Evolutionary conservation across 768 basidiomycete species (phyloP), one percentile per base, ranked within the genome.

Genomic region (Xanthoconium stramineum): DNA sequence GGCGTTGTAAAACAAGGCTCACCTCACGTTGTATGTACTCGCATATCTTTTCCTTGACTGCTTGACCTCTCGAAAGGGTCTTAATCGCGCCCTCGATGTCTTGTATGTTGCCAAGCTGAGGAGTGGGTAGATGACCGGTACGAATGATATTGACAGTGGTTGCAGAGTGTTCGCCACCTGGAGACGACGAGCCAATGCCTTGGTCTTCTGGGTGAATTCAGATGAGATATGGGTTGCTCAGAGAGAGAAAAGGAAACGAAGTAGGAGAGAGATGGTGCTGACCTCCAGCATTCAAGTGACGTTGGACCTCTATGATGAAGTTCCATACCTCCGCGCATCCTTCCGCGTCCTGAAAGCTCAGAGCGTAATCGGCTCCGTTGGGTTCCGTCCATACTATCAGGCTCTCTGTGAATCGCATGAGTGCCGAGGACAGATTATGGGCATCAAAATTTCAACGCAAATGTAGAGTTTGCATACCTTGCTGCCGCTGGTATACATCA

Each of bases 351-450:
- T 98, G 96, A 64, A 99, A 99, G 64, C 94, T 96, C 51, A 99
- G 78, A 3, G 96, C 96, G 68, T 97, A 95, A 72, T 99, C 97
- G 37, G 89, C 85, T 30, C 92, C 91, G 60, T 91, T 88, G 2
- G 92, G 90, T 69, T 98, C 96, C 5, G 96, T 98, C 97, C 97
- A 99, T 19, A 98, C 96, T 63, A 99, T 98, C 47, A 99, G 81
- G 13, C 97, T 99, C 67, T 98, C 96, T 95, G 73, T 32, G 49
- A 53, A 62, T 53, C 39, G 52, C 30, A 57, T 59, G 59, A 66
- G 62, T 54, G 33, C 29, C 37, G 12, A 52, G 52, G 42, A 50
- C 32, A 58, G 50, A 65, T 39, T 37, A 57, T 33, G 8, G 38
- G 47, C 35, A 17, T 28, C 55, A 38, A 40, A 46, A 58, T 37